Evolutionary conservation across 345 rosid genomes (phyloP).

Genomic region (Eutrema japonicum): DNA sequence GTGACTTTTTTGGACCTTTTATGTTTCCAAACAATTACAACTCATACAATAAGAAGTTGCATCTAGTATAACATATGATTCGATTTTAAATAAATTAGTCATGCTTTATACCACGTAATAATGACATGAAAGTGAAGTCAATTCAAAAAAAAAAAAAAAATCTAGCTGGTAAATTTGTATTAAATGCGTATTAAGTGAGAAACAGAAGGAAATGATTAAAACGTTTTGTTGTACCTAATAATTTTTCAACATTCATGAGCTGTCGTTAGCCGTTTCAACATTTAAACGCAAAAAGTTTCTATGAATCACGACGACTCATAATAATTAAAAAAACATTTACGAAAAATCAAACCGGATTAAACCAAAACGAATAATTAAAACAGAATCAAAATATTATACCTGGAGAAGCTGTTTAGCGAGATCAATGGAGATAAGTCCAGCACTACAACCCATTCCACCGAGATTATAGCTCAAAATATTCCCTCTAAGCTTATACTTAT

Average conservation of each 20-base stretch:
- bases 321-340: neutral
- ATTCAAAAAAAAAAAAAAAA: neutral
- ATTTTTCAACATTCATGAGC: conserved; percentile 12
- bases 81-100: conserved; percentile 7
- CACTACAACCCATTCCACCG: conserved; percentile 69
- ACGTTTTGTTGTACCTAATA: neutral
- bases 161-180: neutral
- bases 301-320: conserved; percentile 14
- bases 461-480: conserved; percentile 58
- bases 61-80: neutral
- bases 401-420: conserved; percentile 64
- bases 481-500: conserved; percentile 55
- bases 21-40: conserved; percentile 27
- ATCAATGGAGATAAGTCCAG: conserved; percentile 59
- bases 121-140: conserved; percentile 30
- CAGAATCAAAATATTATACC: conserved; percentile 41
- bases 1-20: conserved; percentile 33
- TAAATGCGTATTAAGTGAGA: conserved; percentile 27
- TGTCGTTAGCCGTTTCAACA: conserved; percentile 28
- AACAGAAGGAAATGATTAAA: neutral
- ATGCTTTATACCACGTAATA: conserved; percentile 11
- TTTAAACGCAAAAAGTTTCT: conserved; percentile 14
- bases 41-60: conserved; percentile 15
- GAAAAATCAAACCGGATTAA: conserved; percentile 1
- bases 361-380: conserved; percentile 13